These are phyloP conservation scores for Suhomyces kunorum DNA, from an alignment of 1,139 yeast genomes.

Conservation along the genomic window DNA sequence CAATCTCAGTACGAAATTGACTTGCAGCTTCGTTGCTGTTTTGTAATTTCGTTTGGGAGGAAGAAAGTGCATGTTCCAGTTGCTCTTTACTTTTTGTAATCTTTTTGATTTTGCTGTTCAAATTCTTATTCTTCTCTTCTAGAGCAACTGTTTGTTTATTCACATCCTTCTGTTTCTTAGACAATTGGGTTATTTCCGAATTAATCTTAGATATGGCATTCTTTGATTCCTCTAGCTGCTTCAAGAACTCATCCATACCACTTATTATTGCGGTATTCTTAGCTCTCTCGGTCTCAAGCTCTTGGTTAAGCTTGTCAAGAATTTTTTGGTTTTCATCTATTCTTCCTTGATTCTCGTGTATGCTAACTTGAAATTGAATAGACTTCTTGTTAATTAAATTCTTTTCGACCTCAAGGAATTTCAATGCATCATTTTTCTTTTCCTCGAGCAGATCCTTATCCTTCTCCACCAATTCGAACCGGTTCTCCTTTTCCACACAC, in stretches of 20 bases:
- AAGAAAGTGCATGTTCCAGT: slow-evolving; percentile 38
- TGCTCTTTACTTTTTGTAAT: slow-evolving; percentile 50
- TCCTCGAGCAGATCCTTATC: slow-evolving; percentile 72
- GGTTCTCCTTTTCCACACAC: slow-evolving; percentile 76
- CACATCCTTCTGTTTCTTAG: slow-evolving; percentile 41
- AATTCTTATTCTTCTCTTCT: slow-evolving; percentile 74
- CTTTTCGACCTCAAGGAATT: slow-evolving; percentile 67
- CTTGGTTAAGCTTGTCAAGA: slow-evolving; percentile 40
- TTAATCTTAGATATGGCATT: slow-evolving; percentile 30
- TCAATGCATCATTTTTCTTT: slow-evolving; percentile 68
- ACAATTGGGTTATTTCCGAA: slow-evolving; percentile 34
- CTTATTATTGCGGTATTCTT: slow-evolving; percentile 46
- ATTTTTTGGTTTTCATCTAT: slow-evolving; percentile 40
- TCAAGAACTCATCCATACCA: slow-evolving; percentile 43
- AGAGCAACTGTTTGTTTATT: slow-evolving; percentile 58
- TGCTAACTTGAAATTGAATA: slow-evolving; percentile 56
- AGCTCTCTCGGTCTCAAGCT: slow-evolving; percentile 48
- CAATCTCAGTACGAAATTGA: slow-evolving; percentile 44
- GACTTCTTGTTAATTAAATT: slow-evolving; percentile 55
- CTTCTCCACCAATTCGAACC: slow-evolving; percentile 77
- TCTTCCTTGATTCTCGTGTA: slow-evolving; percentile 41
- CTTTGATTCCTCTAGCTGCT: slow-evolving; percentile 36
- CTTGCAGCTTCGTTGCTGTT: slow-evolving; percentile 46
- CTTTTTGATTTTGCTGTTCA: slow-evolving; percentile 61
- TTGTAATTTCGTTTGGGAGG: slow-evolving; percentile 50